Base-by-base conservation (phyloP, 352 stramenopile genomes). In the Salisapilia sapeloensis region DNA sequence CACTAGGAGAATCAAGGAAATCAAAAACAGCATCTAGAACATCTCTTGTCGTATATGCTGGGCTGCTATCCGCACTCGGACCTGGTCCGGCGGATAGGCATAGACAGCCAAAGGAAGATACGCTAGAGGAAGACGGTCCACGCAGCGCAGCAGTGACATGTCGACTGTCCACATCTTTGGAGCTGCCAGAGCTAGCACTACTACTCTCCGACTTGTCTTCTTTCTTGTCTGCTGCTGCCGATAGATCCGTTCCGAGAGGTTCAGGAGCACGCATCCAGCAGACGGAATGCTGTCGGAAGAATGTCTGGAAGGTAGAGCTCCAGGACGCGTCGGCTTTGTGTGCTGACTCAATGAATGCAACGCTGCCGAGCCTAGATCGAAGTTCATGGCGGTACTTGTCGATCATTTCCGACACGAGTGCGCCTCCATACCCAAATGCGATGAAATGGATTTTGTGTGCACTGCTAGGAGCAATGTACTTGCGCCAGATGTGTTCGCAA, bases 381-480 rank as follows among this genome's bases (percentile, higher is more conserved):
- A 87, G 58, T 38, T 83, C 69, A 35, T 72, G 69, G 17, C 60
- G 48, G 29, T 84, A 79, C 33, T 86, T 69, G 17, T 84, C 67
- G 17, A 94, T 65, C 13, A 93, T 44, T 14, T 86, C 74, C 22
- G 72, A 61, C 1, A 93, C 69, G 12, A 83, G 40, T 3, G 74
- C 44, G 10, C 81, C 81, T 6, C 74, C 74, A 29, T 86, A 87
- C 15, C 81, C 81, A 38, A 87, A 91, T 6, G 65, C 72, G 33
- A 93, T 76, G 34, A 94, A 85, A 44, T 89, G 79, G 39, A 93
- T 85, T 36, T 91, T 79, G 39, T 83, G 59, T 8, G 75, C 71
- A 1, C 57, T 58, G 0, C 62, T 75, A 3, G 67, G 65, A 41
- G 78, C 77, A 24, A 93, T 82, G 47, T 91, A 85, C 30, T 89